Conservation (phyloP, 2,329 filamentous ascomycete genomes). For the Nothophaeocryptopus gaeumannii region DNA sequence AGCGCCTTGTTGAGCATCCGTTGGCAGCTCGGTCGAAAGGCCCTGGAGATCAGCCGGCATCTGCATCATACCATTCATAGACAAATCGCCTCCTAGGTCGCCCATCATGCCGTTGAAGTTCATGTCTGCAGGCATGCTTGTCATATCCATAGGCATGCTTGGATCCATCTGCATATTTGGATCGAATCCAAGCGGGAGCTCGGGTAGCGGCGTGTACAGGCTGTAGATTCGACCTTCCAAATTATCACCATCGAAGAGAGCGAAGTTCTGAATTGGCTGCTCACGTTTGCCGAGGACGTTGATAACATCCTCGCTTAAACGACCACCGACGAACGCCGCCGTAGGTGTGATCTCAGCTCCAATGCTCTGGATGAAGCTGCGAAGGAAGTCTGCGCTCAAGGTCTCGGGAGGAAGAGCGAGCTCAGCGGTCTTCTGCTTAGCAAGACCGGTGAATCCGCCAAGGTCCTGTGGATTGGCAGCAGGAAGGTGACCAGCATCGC, state of each 20-base stretch:
- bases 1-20: no score
- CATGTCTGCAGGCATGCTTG: conserved; percentile 10
- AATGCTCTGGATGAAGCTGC: conserved; percentile 82
- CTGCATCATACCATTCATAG: no score
- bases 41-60: no score
- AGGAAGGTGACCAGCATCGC: conserved; percentile 42
- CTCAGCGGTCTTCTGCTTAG: conserved; percentile 73
- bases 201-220: conserved; percentile 45
- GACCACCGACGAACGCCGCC: conserved; percentile 82
- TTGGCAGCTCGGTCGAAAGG: no score
- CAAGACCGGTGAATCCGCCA: conserved; percentile 71
- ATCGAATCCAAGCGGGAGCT: conserved; percentile 20
- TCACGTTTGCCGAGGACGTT: conserved; percentile 88
- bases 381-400: conserved; percentile 61
- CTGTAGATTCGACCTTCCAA: conserved; percentile 78
- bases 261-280: conserved; percentile 92
- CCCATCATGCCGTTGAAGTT: conserved; percentile 3
- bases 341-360: conserved; percentile 82
- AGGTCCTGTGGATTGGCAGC: conserved; percentile 62
- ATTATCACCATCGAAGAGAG: conserved; percentile 82
- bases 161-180: conserved; percentile 1
- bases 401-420: conserved; percentile 48
- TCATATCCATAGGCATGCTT: conserved; percentile 4
- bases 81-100: no score
- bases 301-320: conserved; percentile 93